Evolutionary conservation across 2,329 filamentous ascomycete genomes (phyloP), one percentile per base, ranked within the genome.

Genomic region (Trichophyton benhamiae): DNA sequence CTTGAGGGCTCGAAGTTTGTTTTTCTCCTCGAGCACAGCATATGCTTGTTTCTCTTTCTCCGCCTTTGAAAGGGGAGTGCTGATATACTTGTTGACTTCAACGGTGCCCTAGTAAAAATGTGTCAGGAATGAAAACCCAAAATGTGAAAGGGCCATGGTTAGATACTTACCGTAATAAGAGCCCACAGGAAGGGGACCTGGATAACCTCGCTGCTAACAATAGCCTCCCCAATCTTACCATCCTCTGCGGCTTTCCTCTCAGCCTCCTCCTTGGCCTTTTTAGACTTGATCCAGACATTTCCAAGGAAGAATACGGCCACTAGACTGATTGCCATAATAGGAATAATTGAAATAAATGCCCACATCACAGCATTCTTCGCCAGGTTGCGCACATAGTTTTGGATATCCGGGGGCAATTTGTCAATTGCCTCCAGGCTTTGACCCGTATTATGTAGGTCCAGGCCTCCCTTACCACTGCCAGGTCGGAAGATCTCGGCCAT

Each of bases 361-460:
- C 84, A 86, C 64, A 84, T 82, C n/a, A 87, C 82, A 0, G 83
- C 85, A 62, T 77, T 78, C 65, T 78, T 79, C 2, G 78, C 80
- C 4, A 73, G 73, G 7, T 76, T 69, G 2, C 76, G 73, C 1
- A 82, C 72, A 2, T 67, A 67, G 0, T 70, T 66, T 59, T 78
- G 75, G 7, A 71, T 66, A 0, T 65, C 70, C 0, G 68, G 52
- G 0, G 77, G 72, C 6, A 79, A 67, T 1, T 66, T 62, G 8
- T 66, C 62, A 42, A 80, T 74, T 2, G 67, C 67, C 11, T 71
- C 65, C 1, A 82, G 71, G 44, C 71, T 74, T 33, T 61, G 55
- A 63, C 74, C 60, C 25, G 73, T 62, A 59, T 72, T 64, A 57
- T 74, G 65, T 59, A 75, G 63, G 61, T 74, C 68, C 59, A 69